These are phyloP conservation scores for Blastobotrys terrestris DNA, from an alignment of 805 yeast genomes.

Conservation along the genomic window DNA sequence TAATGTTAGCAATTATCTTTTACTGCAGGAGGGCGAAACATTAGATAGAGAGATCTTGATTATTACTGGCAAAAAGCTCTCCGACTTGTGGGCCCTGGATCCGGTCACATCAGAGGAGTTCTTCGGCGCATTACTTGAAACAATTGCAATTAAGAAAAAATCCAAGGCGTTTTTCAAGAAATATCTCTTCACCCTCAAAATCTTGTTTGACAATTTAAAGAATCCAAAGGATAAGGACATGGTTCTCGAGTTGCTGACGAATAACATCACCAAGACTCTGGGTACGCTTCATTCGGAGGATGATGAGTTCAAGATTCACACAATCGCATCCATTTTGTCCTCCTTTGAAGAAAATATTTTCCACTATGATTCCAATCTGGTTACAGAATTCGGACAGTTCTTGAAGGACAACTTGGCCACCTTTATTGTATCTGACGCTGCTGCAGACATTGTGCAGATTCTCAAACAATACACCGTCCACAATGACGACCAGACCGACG, in stretches of 20 bases:
- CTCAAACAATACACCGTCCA: slow-evolving; percentile 6
- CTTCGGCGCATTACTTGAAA: slow-evolving; percentile 4
- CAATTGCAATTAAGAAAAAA: slow-evolving; percentile 4
- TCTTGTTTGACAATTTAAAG: slow-evolving; percentile 4
- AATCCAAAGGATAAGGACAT: not conserved
- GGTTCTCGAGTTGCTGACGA: slow-evolving; percentile 4
- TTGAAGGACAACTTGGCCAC: slow-evolving; percentile 6
- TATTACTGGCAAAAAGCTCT: slow-evolving; percentile 7
- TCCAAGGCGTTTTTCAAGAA: slow-evolving; percentile 6
- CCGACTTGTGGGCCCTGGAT: slow-evolving; percentile 7
- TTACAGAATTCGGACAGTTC: slow-evolving; percentile 3
- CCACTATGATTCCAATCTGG: slow-evolving; percentile 3
- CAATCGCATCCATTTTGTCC: slow-evolving; percentile 4
- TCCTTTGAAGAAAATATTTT: slow-evolving; percentile 6
- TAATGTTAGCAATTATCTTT: not conserved
- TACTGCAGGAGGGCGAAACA: slow-evolving; percentile 7
- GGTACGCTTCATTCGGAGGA: not conserved
- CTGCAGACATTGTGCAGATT: slow-evolving; percentile 6
- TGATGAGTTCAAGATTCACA: slow-evolving; percentile 4
- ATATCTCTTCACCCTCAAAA: slow-evolving; percentile 5
- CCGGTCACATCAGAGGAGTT: not conserved
- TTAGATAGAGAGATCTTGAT: slow-evolving; percentile 6
- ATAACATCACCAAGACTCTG: not conserved
- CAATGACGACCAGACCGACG: slow-evolving; percentile 1
- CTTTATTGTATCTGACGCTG: slow-evolving; percentile 12